These are phyloP conservation scores for Cicer cuneatum DNA, from an alignment of 306 rosid species.

Conservation along the genomic window DNA sequence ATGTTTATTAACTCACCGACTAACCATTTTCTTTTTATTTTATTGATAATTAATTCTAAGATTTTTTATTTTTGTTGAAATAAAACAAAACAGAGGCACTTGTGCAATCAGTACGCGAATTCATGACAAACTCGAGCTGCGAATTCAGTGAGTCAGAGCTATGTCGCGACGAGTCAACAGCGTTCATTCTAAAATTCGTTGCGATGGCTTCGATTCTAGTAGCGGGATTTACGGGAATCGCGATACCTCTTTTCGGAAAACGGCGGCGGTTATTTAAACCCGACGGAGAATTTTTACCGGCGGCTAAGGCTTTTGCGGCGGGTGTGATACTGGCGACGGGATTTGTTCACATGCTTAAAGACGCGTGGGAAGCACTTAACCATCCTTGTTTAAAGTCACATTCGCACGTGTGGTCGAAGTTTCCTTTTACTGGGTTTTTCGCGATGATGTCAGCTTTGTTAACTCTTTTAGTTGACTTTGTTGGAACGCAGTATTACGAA, in stretches of 20 bases:
- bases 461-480: conserved; percentile 76
- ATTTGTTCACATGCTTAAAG: conserved; percentile 77
- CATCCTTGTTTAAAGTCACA: conserved; percentile 58
- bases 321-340: conserved; percentile 90
- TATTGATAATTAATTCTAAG: no score
- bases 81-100: no score
- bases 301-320: conserved; percentile 86
- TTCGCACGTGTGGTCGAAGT: conserved; percentile 64
- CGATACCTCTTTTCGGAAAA: conserved; percentile 65
- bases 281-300: conserved; percentile 63
- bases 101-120: conserved; percentile 9
- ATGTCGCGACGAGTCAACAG: conserved; percentile 71
- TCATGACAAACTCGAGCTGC: conserved; percentile 57
- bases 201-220: conserved; percentile 74
- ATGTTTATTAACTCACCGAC: no score
- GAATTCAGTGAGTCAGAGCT: conserved; percentile 47
- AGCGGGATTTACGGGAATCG: conserved; percentile 69
- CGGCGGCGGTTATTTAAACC: conserved; percentile 53
- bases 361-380: conserved; percentile 51
- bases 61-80: no score
- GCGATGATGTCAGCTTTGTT: conserved; percentile 80
- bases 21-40: no score
- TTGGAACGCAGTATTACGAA: conserved; percentile 79
- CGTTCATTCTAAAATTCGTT: conserved; percentile 61
- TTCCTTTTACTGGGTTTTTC: conserved; percentile 80